Evolutionary conservation across 805 yeast species (phyloP), one percentile per base, ranked within the genome.

Genomic region (Debaryomyces tyrocola): DNA sequence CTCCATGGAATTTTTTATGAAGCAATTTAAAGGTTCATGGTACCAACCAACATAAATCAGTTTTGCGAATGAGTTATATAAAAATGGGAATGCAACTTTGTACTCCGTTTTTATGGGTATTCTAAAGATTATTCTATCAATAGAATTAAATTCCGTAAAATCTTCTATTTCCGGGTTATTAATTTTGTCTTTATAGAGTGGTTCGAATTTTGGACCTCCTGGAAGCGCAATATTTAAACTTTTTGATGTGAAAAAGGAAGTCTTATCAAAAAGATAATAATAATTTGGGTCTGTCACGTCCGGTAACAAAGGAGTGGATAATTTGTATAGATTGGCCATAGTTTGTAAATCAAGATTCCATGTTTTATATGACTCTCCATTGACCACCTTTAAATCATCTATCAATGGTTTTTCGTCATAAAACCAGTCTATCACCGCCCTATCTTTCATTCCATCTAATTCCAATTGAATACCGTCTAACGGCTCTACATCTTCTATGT

Each of bases 151-250:
- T 63, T 92, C 98, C 45, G 87, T 89, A 64, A 78, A 87, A 60
- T 91, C 97, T 49, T 86, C 92, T 21, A 64, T 62, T 39, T 82
- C 87, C 20, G 79, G 80, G 21, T 77, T 75, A 54, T 83, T 83
- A 33, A 74, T 70, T 41, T 61, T 62, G 43, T 85, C 87, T 49
- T 84, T 82, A 66, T 75, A 82, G 12, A 91, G 66, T 0, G 96
- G 96, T 67, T 91, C 98, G 65, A 90, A 94, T 60, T 86, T 88
- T 10, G 99, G 98, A 0, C 99, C 99, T 10, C 96, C 96, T 0
- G 97, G 97, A 29, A 94, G 74, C 1, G 96, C 85, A 38, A 84
- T 77, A 58, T 91, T 90, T 42, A 94, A 74, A 7, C 96, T 92
- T 60, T 94, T 94, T 0, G 98, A 96, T 0, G 97, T 91, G 63